A percentile compares a stretch with the other conserved stretches of the same genome.
Conservation (phyloP, 306 rosid species). For the Medicago ruthenica region DNA sequence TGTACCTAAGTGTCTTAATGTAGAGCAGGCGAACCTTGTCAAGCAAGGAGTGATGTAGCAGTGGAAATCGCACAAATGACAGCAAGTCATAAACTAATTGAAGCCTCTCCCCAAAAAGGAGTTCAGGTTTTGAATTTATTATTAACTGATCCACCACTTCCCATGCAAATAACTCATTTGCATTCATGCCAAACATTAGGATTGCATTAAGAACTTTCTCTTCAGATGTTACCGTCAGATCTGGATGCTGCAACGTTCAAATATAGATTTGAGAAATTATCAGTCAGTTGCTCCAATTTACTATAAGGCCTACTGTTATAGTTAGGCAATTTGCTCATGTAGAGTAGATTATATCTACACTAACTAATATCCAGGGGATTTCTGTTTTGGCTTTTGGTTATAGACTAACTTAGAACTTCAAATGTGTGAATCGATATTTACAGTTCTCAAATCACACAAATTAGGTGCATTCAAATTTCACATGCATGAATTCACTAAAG, state of each 20-base stretch:
- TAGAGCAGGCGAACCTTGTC: conserved; percentile 66
- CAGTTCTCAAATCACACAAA: conserved; percentile 34
- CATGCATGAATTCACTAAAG: conserved; percentile 27
- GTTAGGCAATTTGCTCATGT: conserved; percentile 26
- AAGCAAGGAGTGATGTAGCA: conserved; percentile 68
- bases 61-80: conserved; percentile 70
- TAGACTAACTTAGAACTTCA: conserved; percentile 20
- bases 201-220: conserved; percentile 92
- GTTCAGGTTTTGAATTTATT: conserved; percentile 62
- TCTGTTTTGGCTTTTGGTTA: conserved; percentile 6
- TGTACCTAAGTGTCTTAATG: conserved; percentile 18
- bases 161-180: conserved; percentile 74
- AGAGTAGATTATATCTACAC: conserved; percentile 25
- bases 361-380: conserved; percentile 9
- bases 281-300: conserved; percentile 27
- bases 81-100: conserved; percentile 63
- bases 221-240: conserved; percentile 93
- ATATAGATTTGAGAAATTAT: conserved; percentile 32
- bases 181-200: conserved; percentile 76
- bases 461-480: conserved; percentile 25
- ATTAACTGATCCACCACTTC: conserved; percentile 77
- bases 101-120: conserved; percentile 78
- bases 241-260: conserved; percentile 82
- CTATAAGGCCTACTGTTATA: conserved; percentile 8
- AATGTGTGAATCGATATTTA: conserved; percentile 33